Evolutionary conservation across 345 rosid species (phyloP), one percentile per base, ranked within the genome.

Genomic region (Trapa bicornis): DNA sequence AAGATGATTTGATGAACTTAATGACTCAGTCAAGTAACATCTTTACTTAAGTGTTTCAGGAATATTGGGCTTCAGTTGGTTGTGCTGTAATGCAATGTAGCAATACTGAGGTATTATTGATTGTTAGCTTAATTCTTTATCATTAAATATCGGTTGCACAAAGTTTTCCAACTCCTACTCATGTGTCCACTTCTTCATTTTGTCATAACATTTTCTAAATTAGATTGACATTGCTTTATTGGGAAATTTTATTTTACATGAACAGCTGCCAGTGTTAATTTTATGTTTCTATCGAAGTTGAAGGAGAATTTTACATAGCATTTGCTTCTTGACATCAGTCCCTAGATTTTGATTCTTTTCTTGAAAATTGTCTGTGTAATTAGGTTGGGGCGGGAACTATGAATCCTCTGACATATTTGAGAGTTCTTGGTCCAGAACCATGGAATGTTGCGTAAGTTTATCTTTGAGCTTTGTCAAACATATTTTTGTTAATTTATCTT

Each of bases 341-440:
- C 12, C 37, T 37, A 53, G 33, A 32, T 0, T 37, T n/a, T 48
- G 47, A 50, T 16, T 9, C n/a, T 36, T 65, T 65, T 42, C 47
- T 61, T 68, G 36, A 16, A 45, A 39, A 57, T 65, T 22, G 29
- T 14, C 37, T 61, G 33, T 47, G 35, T 60, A 65, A 72, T 29
- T 52, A 88, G 97, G 98, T 90, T 60, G 98, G 98, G 77, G 98
- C 98, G 2, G 98, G 98, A 53, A 93, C 98, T 37, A 93, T 93
- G 97, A 93, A 93, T 86, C 98, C 98, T 66, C 74, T 85, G 33
- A 93, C 98, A 15, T 93, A 80, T 78, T 75, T 93, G 68, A 85
- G 98, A 61, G 97, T 90, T 79, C 98, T 93, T 70, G 97, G 98
- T 47, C 97, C 97, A 47, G 98, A 93, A 63, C 98, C 98, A 0